Conservation (phyloP, 1,284 basidiomycete species). For the Sanghuangporus sanghuang region DNA sequence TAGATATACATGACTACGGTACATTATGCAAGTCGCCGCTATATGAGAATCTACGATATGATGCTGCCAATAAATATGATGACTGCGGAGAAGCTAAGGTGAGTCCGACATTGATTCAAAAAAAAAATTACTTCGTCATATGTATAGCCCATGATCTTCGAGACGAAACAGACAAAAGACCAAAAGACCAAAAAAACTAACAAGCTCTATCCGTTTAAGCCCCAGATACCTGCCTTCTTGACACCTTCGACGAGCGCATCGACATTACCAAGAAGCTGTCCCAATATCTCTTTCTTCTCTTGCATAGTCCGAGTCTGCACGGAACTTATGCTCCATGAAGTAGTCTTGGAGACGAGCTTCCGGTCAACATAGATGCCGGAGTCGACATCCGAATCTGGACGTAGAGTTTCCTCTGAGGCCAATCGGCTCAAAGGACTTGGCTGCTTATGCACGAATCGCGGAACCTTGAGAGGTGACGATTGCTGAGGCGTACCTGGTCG, state of each 20-base stretch:
- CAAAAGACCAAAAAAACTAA: neutral
- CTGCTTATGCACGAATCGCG: neutral
- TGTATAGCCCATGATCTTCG: neutral
- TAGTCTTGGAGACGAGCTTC: neutral
- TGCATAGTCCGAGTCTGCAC: conserved; percentile 49
- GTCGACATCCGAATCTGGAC: conserved; percentile 1
- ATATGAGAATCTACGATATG: neutral
- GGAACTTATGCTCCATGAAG: neutral
- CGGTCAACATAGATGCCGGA: neutral
- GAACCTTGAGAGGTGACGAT: neutral
- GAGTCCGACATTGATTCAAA: neutral
- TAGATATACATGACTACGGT: neutral
- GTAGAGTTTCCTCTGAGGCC: conserved; percentile 11
- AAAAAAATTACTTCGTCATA: neutral
- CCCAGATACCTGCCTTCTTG: conserved; percentile 80
- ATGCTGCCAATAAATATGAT: neutral
- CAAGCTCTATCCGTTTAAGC: conserved; percentile 30
- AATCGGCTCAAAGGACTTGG: conserved; percentile 11
- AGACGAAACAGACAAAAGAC: neutral
- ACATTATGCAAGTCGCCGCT: neutral
- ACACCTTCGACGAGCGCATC: conserved; percentile 84
- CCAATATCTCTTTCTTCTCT: conserved; percentile 80
- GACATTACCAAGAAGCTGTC: conserved; percentile 81
- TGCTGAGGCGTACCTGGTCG: conserved; percentile 3
- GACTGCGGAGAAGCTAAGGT: neutral